Evolutionary conservation across 371 early-diverging fungal genomes (phyloP).

Genomic region (Mortierella sp.): DNA sequence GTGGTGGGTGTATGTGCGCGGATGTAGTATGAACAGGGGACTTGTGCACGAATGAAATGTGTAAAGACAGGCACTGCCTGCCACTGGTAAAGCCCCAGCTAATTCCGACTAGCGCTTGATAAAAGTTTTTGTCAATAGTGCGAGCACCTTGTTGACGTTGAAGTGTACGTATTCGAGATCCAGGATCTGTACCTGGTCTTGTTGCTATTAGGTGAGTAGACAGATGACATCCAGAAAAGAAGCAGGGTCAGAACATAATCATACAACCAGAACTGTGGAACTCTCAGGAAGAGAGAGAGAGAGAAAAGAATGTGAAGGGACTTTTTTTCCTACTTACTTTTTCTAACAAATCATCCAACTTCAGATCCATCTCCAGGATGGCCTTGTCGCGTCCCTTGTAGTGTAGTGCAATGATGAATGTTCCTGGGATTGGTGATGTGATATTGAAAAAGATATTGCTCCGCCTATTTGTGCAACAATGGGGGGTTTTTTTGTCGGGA

Average conservation of each 20-base stretch:
- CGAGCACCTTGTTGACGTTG: slow-evolving; percentile 63
- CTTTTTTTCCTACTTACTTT: slow-evolving; percentile 61
- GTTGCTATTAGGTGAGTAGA: slow-evolving; percentile 75
- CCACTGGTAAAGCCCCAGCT: too few relatives aligned
- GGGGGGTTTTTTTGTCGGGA: too few relatives aligned
- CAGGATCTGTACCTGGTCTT: slow-evolving; percentile 85
- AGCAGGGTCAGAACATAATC: background rate
- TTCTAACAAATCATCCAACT: slow-evolving; percentile 93
- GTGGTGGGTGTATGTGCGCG: too few relatives aligned
- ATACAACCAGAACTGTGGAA: slow-evolving; percentile 1
- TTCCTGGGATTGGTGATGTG: slow-evolving; percentile 86
- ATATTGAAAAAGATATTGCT: slow-evolving; percentile 91
- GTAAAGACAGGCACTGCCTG: too few relatives aligned
- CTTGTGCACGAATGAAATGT: too few relatives aligned
- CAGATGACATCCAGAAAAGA: background rate
- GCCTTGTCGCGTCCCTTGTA: slow-evolving; percentile 94
- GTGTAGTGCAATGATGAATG: slow-evolving; percentile 89
- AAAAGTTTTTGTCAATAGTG: slow-evolving; percentile 69
- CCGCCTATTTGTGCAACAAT: slow-evolving; percentile 60
- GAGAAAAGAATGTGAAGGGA: background rate
- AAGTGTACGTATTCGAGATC: slow-evolving; percentile 95
- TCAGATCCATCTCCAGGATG: slow-evolving; percentile 95
- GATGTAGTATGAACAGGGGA: too few relatives aligned
- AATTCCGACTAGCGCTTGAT: slow-evolving; percentile 54
- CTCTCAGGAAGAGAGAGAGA: too few relatives aligned